Conservation (phyloP, 2,329 filamentous ascomycete species). For the Harringtonia lauricola region DNA sequence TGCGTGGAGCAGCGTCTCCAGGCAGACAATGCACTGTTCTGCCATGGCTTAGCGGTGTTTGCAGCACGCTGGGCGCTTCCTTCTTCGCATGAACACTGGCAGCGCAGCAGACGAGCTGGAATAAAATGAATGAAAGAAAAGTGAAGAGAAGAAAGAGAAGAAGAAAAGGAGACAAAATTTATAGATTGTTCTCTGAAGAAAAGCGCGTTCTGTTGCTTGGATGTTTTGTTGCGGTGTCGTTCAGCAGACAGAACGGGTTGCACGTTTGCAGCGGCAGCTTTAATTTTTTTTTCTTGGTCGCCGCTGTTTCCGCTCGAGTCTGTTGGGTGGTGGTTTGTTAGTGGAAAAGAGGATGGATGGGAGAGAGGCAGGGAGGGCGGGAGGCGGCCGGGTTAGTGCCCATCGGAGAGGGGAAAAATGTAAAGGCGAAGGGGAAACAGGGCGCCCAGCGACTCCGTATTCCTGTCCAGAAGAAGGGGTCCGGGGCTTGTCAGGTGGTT, state of each 20-base stretch:
- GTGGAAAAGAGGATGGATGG: neutral
- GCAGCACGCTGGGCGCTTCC: slow-evolving; percentile 5
- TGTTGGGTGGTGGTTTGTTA: no score
- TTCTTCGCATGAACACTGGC: slow-evolving; percentile 10
- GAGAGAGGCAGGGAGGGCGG: neutral
- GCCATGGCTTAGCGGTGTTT: slow-evolving; percentile 25
- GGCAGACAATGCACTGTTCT: slow-evolving; percentile 61
- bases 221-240: neutral
- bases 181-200: neutral
- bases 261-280: no score
- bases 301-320: neutral
- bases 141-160: neutral
- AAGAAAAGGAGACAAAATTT: neutral
- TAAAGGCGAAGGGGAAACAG: slow-evolving; percentile 6
- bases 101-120: no score
- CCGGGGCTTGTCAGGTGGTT: neutral
- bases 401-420: slow-evolving; percentile 11
- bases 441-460: neutral
- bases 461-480: neutral
- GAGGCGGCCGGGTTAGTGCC: neutral
- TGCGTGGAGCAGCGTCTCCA: slow-evolving; percentile 41
- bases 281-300: neutral
- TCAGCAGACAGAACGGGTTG: no score
- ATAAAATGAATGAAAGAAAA: neutral
- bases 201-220: neutral